Percentiles rank a stretch among this genome's conserved stretches.
Evolutionary conservation across 2,329 filamentous ascomycete species (phyloP).

Genomic region (Chaetomiaceae sp.): DNA sequence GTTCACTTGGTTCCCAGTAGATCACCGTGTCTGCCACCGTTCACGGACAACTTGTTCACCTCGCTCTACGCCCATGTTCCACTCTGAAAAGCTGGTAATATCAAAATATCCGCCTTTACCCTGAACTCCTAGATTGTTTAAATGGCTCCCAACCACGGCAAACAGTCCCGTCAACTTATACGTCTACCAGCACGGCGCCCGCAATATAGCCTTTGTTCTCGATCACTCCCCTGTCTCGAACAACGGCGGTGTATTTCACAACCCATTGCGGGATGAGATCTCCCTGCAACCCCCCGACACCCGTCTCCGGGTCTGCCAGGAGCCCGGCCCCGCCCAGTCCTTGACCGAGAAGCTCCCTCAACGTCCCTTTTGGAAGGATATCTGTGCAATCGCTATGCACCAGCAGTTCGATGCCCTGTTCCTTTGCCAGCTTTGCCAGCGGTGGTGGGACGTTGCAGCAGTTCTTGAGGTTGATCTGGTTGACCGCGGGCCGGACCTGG

Average conservation of each 20-base stretch:
- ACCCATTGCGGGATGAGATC: constrained; percentile 90
- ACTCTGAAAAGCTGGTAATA: constrained; percentile 1
- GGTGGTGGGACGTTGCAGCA: constrained; percentile 94
- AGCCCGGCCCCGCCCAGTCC: constrained; percentile 70
- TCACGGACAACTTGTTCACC: neutral
- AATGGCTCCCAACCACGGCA: neutral
- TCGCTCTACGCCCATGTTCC: neutral
- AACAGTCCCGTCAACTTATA: constrained; percentile 20
- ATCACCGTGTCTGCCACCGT: neutral
- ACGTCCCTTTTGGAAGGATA: constrained; percentile 78
- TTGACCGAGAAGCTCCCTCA: constrained; percentile 76
- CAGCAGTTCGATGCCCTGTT: constrained; percentile 76
- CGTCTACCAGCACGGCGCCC: constrained; percentile 62
- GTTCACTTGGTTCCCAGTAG: constrained; percentile 9
- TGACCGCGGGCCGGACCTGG: constrained; percentile 69
- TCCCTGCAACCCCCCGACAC: constrained; percentile 60
- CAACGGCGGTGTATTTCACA: constrained; percentile 93
- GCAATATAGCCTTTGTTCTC: constrained; percentile 99
- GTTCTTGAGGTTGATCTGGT: constrained; percentile 94
- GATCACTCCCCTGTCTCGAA: constrained; percentile 88
- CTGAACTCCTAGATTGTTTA: constrained; percentile 11
- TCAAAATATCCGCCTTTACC: constrained; percentile 5
- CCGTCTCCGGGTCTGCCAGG: constrained; percentile 50
- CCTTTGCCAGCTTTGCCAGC: constrained; percentile 77
- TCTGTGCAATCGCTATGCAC: constrained; percentile 94